Base-by-base conservation (phyloP, 2,329 filamentous ascomycete species). In the Dendrostoma leiphaemia region DNA sequence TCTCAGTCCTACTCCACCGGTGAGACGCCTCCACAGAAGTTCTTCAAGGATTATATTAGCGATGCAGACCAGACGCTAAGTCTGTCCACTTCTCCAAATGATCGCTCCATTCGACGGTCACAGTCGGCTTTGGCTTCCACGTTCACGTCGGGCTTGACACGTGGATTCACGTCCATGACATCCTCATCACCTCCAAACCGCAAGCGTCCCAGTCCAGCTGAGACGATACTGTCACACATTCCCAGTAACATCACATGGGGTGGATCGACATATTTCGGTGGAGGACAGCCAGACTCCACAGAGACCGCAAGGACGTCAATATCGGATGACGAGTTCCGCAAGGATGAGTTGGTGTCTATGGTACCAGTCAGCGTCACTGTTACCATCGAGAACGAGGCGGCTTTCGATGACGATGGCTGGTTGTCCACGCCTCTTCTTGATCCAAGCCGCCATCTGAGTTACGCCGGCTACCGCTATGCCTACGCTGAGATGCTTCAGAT, bases 401-500 rank as follows among this genome's bases (percentile, higher is more conserved):
- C 80, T 19, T 88, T 88, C 61, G 85, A 88, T 59, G 84, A 88
- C 49, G 85, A 88, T 62, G 84, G 84, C 12, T 86, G 83, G 75
- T 75, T 87, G 63, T 77, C 74, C 19, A 75, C 78, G 3, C 79
- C 85, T 4, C 68, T 88, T 2, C 73, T 88, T 15, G 79, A 85
- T 40, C 71, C 77, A 4, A 73, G 65, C 28, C 75, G 74, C n/a
- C 67, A 71, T 5, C 65, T 72, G 3, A 65, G 79, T 19, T 84
- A 84, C 59, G 75, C 78, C n/a, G 75, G 73, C 61, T 89, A 88
- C 63, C 80, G 85, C 32, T 80, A 82, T 56, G 77, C 80, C 1
- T 89, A 89, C 61, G 84, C 85, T n/a, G 83, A 87, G 67, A 78
- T 88, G 69, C 74, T 89, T 3, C 84, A 85, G 60, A 80, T 83